These are phyloP conservation scores for Voacanga thouarsii DNA, from an alignment of 257 asterid genomes.

Conservation along the genomic window DNA sequence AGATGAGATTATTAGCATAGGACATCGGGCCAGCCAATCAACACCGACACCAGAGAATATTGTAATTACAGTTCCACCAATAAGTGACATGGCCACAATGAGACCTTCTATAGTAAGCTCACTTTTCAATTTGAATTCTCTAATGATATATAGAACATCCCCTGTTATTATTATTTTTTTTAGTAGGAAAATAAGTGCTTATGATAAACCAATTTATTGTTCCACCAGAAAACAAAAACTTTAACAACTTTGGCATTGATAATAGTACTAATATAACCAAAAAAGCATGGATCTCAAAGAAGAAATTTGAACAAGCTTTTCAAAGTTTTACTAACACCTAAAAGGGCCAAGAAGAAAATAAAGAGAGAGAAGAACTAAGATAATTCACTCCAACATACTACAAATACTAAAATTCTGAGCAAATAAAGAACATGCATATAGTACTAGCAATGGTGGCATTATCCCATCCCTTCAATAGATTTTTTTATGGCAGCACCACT, in stretches of 20 bases:
- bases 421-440: not conserved
- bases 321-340: no score
- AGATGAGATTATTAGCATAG: constrained; percentile 53
- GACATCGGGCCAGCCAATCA: constrained; percentile 60
- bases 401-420: not conserved
- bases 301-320: not conserved
- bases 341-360: not conserved
- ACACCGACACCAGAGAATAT: constrained; percentile 53
- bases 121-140: constrained; percentile 49
- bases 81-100: constrained; percentile 55
- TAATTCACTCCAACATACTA: not conserved
- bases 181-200: not conserved
- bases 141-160: constrained; percentile 45
- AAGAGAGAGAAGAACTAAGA: not conserved
- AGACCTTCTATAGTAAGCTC: constrained; percentile 61
- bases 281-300: not conserved
- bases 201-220: not conserved
- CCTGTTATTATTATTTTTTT: constrained; percentile 28
- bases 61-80: constrained; percentile 58
- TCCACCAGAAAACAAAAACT: not conserved
- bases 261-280: not conserved
- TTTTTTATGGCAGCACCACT: constrained; percentile 56
- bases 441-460: constrained; percentile 62
- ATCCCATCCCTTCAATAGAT: constrained; percentile 73
- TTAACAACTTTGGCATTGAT: not conserved